Evolutionary conservation across 495 filamentous ascomycete species (phyloP).

Genomic region (Aspergillus egyptiacus): DNA sequence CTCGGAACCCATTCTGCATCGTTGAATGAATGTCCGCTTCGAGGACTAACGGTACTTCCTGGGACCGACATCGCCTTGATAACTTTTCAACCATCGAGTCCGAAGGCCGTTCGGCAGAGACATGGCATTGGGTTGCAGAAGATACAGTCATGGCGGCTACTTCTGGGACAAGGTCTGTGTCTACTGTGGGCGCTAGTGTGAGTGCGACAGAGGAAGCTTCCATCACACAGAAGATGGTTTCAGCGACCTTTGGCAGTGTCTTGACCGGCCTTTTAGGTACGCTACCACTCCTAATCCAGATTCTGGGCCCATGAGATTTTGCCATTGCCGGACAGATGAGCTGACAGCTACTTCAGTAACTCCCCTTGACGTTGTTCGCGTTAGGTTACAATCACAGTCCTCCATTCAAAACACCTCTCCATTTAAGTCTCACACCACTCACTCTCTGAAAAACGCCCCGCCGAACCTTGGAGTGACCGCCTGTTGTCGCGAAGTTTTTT

Average conservation of each 20-base stretch:
- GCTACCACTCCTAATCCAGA: conserved; percentile 16
- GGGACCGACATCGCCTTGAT: conserved; percentile 25
- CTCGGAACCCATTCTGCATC: background rate
- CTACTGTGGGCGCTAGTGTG: conserved; percentile 16
- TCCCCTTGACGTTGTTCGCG: conserved; percentile 92
- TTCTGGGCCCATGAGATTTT: background rate
- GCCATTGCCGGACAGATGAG: background rate
- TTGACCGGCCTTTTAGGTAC: conserved; percentile 84
- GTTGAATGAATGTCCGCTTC: conserved; percentile 24
- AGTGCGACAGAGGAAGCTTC: conserved; percentile 53
- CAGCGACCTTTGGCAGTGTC: conserved; percentile 83
- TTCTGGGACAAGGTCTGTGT: conserved; percentile 25
- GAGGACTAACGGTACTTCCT: conserved; percentile 17
- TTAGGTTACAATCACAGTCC: conserved; percentile 85
- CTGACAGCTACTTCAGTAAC: conserved; percentile 59
- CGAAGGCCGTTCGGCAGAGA: conserved; percentile 19
- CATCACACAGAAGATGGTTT: conserved; percentile 83
- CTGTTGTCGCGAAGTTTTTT: conserved; percentile 97
- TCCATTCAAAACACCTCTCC: conserved; percentile 32
- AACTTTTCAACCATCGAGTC: conserved; percentile 11
- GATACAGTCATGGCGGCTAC: conserved; percentile 30
- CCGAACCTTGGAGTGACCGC: conserved; percentile 85
- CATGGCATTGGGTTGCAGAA: conserved; percentile 34
- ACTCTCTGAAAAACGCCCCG: conserved; percentile 58
- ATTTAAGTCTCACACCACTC: conserved; percentile 44